A percentile compares a stretch with the other conserved stretches of the same genome.
phyloP scores from a whole-genome alignment of 805 yeast genomes.

The Candida ponderosae region DNA sequence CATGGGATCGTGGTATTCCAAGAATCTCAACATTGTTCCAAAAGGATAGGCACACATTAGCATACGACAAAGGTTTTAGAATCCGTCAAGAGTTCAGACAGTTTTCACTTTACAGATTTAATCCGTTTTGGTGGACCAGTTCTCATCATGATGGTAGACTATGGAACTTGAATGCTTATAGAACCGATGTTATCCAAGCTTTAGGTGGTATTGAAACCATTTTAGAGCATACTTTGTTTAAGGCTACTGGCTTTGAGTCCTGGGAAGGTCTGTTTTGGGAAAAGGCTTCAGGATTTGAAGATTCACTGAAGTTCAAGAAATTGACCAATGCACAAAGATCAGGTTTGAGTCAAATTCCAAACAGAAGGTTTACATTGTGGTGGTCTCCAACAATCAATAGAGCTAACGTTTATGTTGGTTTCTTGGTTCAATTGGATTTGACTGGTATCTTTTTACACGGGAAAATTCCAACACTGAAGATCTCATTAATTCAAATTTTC shows the following conservation, averaged over 20 bases:
- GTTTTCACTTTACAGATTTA: slow-evolving; percentile 60
- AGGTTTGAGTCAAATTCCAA: slow-evolving; percentile 95
- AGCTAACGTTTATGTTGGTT: slow-evolving; percentile 97
- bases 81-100: slow-evolving; percentile 72
- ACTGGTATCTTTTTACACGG: slow-evolving; percentile 98
- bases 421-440: slow-evolving; percentile 88
- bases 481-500: slow-evolving; percentile 91
- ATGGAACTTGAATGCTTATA: slow-evolving; percentile 88
- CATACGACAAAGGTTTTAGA: slow-evolving; percentile 91
- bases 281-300: slow-evolving; percentile 95
- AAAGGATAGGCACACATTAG: slow-evolving; percentile 88
- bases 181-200: slow-evolving; percentile 95
- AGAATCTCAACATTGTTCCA: slow-evolving; percentile 92
- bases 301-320: slow-evolving; percentile 88
- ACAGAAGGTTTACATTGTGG: slow-evolving; percentile 95
- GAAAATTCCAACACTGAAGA: slow-evolving; percentile 93
- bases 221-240: slow-evolving; percentile 87
- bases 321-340: slow-evolving; percentile 96
- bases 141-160: slow-evolving; percentile 90
- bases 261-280: slow-evolving; percentile 99
- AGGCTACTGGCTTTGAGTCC: slow-evolving; percentile 94
- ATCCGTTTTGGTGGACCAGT: slow-evolving; percentile 96
- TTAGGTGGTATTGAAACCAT: slow-evolving; percentile 96
- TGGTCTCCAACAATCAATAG: slow-evolving; percentile 99
- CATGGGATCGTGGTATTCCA: slow-evolving; percentile 97